Base-by-base conservation (phyloP, 495 filamentous ascomycete species). In the Aspergillus biplanus region DNA sequence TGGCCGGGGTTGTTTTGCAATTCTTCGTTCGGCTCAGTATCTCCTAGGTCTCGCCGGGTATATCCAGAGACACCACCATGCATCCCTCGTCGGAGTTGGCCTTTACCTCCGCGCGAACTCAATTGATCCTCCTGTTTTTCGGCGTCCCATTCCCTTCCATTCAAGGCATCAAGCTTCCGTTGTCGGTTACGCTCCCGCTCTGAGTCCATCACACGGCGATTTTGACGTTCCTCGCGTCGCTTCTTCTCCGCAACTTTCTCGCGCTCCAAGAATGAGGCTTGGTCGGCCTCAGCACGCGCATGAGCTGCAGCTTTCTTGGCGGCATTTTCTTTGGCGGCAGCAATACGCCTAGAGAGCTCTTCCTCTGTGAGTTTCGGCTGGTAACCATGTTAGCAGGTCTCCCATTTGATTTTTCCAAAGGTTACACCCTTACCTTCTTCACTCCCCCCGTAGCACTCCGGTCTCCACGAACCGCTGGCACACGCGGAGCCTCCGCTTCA, bases 71-170 rank as follows among this genome's bases (percentile, higher is more conserved):
- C 81, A 34, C 85, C 87, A 13, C 88, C 87, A 69, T 87, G 80
- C 67, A 84, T 85, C 9, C 87, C 87, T 52, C 87, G 76, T 16
- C 83, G 73, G 67, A 73, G 79, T 27, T 74, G 71, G 44, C 79
- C 78, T 2, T 80, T 79, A 39, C 81, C 72, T 4, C 81, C 76
- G 46, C 74, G 75, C 2, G 75, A 73, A 48, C 75, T 80, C 59
- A 79, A 84, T 69, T 87, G 83, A 16, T 86, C 84, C 64, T 92
- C 89, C 27, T 82, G 82, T 71, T 93, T 93, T 64, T 87, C 84
- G 15, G 82, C 81, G 77, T 93, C 90, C 90, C 90, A 93, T 71
- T 93, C 90, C 47, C 90, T 77, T 4, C 85, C 89, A 0, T 77
- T 80, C 44, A 86, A 72, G 13, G 89, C 87, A 32, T 86, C 81